A percentile compares a stretch with the other conserved stretches of the same genome.
These are phyloP conservation scores for Fusarium transvaalense DNA, from an alignment of 2,329 filamentous ascomycete species.

Conservation along the genomic window DNA sequence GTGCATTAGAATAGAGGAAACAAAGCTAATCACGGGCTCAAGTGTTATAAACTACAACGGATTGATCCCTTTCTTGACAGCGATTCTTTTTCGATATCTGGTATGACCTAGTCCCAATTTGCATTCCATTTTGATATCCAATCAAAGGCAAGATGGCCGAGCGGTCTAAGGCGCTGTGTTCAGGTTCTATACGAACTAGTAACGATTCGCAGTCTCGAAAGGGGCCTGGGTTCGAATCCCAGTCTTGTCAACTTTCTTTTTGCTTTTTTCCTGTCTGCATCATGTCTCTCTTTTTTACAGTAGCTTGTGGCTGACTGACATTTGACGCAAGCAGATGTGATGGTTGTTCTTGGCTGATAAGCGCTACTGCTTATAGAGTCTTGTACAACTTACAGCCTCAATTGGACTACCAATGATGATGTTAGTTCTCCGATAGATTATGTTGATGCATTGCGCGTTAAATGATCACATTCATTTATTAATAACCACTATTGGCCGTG, in stretches of 20 bases:
- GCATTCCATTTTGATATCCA: background rate
- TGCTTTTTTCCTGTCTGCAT: too few species aligned
- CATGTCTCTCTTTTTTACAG: background rate
- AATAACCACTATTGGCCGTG: background rate
- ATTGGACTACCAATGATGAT: background rate
- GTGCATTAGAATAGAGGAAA: background rate
- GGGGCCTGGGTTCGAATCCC: slow-evolving; percentile 36
- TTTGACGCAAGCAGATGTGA: background rate
- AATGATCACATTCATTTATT: background rate
- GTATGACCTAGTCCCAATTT: background rate
- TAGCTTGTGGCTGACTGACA: background rate
- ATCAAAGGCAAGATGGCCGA: slow-evolving; percentile 36
- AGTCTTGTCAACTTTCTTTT: slow-evolving; percentile 31
- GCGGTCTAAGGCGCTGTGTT: slow-evolving; percentile 37
- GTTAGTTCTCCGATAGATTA: background rate
- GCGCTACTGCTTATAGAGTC: background rate
- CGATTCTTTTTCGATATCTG: too few species aligned
- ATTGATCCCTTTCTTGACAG: too few species aligned
- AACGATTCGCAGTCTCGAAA: slow-evolving; percentile 36
- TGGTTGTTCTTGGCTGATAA: background rate
- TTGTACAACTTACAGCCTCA: background rate
- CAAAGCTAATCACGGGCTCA: background rate
- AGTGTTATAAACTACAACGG: too few species aligned
- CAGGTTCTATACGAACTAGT: slow-evolving; percentile 28
- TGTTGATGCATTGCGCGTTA: background rate